Conservation (phyloP, 441 rosid species). For the Brassica hybrid region DNA sequence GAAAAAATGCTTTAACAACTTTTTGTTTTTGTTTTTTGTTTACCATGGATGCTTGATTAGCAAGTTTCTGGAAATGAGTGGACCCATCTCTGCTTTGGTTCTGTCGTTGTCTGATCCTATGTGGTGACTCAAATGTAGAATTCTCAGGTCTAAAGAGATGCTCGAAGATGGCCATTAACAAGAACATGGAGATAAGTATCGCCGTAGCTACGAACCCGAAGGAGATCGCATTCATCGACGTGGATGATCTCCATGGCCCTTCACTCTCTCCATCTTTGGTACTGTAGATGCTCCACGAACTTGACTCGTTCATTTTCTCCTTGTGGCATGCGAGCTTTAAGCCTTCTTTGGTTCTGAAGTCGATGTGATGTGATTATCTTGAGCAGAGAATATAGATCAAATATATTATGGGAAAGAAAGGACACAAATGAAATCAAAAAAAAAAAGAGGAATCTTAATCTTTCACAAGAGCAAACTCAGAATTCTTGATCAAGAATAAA, state of each 20-base stretch:
- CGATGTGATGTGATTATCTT: background rate
- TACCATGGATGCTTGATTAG: constrained; percentile 45
- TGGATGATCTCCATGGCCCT: constrained; percentile 66
- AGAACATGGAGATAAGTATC: constrained; percentile 69
- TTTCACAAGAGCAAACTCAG: constrained; percentile 3
- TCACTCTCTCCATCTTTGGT: constrained; percentile 50
- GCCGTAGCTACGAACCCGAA: constrained; percentile 83
- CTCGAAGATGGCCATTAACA: constrained; percentile 77
- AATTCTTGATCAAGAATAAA: constrained; percentile 13
- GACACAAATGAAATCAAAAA: background rate
- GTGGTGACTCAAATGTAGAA: constrained; percentile 67
- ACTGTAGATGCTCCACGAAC: constrained; percentile 71
- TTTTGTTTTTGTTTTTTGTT: background rate
- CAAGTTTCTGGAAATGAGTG: constrained; percentile 40
- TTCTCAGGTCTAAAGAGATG: constrained; percentile 62
- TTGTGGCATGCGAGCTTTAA: constrained; percentile 29
- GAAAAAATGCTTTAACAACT: constrained; percentile 32
- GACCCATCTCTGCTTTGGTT: constrained; percentile 41
- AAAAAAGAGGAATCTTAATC: constrained; percentile 2
- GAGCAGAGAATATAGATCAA: background rate
- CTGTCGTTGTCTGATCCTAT: constrained; percentile 42
- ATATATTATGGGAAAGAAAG: background rate
- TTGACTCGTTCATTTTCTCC: constrained; percentile 53
- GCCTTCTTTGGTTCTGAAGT: background rate
- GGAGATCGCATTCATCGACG: constrained; percentile 71